These are phyloP conservation scores for Pulicaria dysenterica DNA, from an alignment of 129 eudicot species.

Conservation along the genomic window DNA sequence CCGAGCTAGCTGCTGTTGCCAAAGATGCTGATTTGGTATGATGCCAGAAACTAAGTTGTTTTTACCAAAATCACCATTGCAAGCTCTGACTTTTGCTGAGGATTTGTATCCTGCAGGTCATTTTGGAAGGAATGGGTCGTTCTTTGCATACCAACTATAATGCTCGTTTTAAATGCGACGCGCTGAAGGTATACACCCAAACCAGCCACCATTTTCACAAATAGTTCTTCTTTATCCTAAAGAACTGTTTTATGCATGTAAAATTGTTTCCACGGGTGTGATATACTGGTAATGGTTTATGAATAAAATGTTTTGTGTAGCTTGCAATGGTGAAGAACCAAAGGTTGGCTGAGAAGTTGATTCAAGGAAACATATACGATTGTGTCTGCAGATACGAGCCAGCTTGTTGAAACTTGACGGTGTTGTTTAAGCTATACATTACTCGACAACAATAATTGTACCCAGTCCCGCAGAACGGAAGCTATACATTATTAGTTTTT, in stretches of 20 bases:
- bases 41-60: too few relatives aligned
- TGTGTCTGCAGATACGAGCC: conserved; percentile 97
- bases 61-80: not conserved
- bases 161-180: conserved; percentile 84
- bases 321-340: conserved; percentile 99
- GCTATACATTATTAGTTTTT: too few relatives aligned
- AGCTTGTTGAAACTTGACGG: conserved; percentile 36
- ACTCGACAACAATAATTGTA: not conserved
- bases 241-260: not conserved
- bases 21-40: conserved; percentile 96
- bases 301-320: conserved; percentile 36
- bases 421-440: conserved; percentile 11
- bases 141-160: conserved; percentile 89
- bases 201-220: not conserved
- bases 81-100: not conserved
- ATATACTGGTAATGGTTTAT: not conserved
- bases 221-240: not conserved
- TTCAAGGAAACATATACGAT: conserved; percentile 85
- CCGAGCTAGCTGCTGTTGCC: conserved; percentile 93
- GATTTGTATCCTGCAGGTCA: conserved; percentile 48
- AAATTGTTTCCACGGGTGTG: not conserved
- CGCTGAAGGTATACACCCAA: conserved; percentile 67
- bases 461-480: too few relatives aligned
- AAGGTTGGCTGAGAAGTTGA: conserved; percentile 90
- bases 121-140: conserved; percentile 99